Conservation (phyloP, 2,329 filamentous ascomycete genomes). For the Aureobasidium sp. region DNA sequence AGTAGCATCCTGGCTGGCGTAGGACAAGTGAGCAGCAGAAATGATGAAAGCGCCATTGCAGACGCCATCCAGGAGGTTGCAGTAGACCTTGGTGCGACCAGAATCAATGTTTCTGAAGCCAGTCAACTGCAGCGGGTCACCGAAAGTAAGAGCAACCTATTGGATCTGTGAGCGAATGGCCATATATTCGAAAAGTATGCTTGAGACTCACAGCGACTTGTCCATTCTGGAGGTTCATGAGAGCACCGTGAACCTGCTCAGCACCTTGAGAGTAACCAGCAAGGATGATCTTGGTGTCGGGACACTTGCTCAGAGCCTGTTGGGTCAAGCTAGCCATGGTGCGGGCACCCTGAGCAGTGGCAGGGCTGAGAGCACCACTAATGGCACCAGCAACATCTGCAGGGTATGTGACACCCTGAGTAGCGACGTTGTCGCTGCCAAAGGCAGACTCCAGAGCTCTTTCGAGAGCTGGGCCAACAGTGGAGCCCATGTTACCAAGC, state of each 20-base stretch:
- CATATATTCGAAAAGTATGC: too few relatives aligned
- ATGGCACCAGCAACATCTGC: slow-evolving; percentile 17
- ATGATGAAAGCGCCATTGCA: slow-evolving; percentile 24
- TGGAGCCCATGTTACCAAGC: slow-evolving; percentile 39
- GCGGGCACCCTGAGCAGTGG: slow-evolving; percentile 12
- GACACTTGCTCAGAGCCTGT: slow-evolving; percentile 17
- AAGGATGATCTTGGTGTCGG: slow-evolving; percentile 20
- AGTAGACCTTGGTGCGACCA: slow-evolving; percentile 25
- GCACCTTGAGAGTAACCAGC: slow-evolving; percentile 21
- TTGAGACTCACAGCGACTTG: slow-evolving; percentile 14
- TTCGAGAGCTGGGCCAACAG: slow-evolving; percentile 18
- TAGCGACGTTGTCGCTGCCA: slow-evolving; percentile 17
- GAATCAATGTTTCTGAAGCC: slow-evolving; percentile 21
- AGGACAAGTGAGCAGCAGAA: slow-evolving; percentile 23
- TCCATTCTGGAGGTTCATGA: slow-evolving; percentile 7
- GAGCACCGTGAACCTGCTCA: slow-evolving; percentile 17
- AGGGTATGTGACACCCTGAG: slow-evolving; percentile 19
- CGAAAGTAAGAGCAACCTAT: slow-evolving; percentile 25
- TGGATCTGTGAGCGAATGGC: background rate
- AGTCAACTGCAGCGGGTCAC: slow-evolving; percentile 24
- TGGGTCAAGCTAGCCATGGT: slow-evolving; percentile 17
- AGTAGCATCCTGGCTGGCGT: slow-evolving; percentile 12
- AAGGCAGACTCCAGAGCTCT: slow-evolving; percentile 17
- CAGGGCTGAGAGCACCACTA: slow-evolving; percentile 11
- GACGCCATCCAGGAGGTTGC: slow-evolving; percentile 25